Conservation (phyloP, 2,329 filamentous ascomycete genomes). For the Diaporthe velutina region DNA sequence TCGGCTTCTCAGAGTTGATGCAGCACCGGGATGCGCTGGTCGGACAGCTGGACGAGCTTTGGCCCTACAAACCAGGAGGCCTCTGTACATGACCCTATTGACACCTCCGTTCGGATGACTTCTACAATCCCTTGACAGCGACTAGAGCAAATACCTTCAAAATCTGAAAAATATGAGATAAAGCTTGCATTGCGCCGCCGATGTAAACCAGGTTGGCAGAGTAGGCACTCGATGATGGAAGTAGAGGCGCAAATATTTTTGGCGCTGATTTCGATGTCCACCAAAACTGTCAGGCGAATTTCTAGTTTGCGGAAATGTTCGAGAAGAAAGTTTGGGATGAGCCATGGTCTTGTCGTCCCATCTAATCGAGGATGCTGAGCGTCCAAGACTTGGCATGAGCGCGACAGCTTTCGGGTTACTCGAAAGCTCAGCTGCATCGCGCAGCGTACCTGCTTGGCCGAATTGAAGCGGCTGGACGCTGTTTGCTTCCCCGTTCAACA, state of each 20-base stretch:
- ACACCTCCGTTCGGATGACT: neutral
- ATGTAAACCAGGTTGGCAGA: neutral
- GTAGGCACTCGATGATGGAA: neutral
- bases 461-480: neutral
- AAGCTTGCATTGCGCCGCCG: neutral
- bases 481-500: neutral
- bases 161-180: neutral
- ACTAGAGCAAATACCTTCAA: neutral
- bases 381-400: neutral
- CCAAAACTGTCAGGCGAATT: neutral
- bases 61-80: neutral
- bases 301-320: neutral
- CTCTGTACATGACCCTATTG: neutral
- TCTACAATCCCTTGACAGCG: neutral
- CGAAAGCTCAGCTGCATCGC: neutral
- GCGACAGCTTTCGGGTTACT: neutral
- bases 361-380: neutral
- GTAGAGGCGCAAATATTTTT: neutral
- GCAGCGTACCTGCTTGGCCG: neutral
- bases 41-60: neutral
- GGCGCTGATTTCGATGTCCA: neutral
- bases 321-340: neutral
- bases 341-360: constrained; percentile 13
- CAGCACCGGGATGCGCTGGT: neutral
- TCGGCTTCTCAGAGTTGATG: neutral